Base-by-base conservation (phyloP, 2,329 filamentous ascomycete genomes). In the Cercospora citrullina region DNA sequence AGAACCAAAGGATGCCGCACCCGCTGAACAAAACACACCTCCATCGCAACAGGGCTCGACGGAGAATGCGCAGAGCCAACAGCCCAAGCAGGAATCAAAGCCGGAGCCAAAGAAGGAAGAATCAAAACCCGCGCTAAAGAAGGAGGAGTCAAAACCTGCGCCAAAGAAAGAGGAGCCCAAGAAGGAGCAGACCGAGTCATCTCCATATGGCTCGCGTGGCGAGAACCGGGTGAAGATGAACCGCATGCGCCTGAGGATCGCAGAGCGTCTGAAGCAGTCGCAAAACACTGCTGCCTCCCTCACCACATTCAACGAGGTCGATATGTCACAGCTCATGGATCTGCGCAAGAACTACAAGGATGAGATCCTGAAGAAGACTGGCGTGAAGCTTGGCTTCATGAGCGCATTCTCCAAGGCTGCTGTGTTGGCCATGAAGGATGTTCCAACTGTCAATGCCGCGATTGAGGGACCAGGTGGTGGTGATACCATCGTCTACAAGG, bases 341-440 rank as follows among this genome's bases (percentile, higher is more conserved):
- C 94, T 99, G 85, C 91, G 95, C 75, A 97, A 96, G 81, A 85
- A 93, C 58, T 98, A 98, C 87, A 98, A 98, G 85, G 94, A 98
- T 68, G 94, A 97, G 68, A 85, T 97, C 23, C 85, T 98, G 67
- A 97, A 98, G 87, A 96, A 94, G 85, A 95, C 92, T 9, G 94
- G 94, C 55, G 91, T 98, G 67, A 99, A 98, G 85, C 90, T 99
- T 64, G 95, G 95, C n/a, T 99, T 98, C 85, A 98, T 99, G 94
- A 95, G 93, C 80, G 94, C 94, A 65, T 99, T 99, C 82, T 92
- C 94, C 4, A 91, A 91, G 72, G 95, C 95, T 59, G 92, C 89
- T 75, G 89, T 96, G 55, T 85, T 98, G 68, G 95, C 95, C 67
- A 96, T 97, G 92, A 91, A 91, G 77, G 94, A 98, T 72, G 85